Evolutionary conservation across 1,139 yeast genomes (phyloP), one percentile per base, ranked within the genome.

Genomic region (Ogataea hybrid): DNA sequence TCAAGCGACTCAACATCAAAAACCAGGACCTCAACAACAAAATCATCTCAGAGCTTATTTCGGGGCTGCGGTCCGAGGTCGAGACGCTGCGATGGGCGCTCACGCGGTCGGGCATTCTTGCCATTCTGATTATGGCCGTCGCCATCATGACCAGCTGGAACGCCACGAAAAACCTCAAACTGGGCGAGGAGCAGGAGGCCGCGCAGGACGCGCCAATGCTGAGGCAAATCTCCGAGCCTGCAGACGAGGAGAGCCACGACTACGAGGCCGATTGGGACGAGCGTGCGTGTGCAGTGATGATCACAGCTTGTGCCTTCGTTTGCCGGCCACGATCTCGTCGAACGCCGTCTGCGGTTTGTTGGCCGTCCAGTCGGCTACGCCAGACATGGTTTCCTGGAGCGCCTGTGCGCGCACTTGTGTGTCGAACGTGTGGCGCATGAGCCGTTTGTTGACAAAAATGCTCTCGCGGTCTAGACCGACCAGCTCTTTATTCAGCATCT

Each of bases 41-140:
- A 54, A 90, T 92, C 46, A 79, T 88, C 17, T 86, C 95, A 6
- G 88, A 85, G 53, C 74, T 92, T 52, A 79, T 82, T 46, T 81
- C 95, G 29, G 92, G 86, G 15, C 76, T 89, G 63, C 79, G 88
- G 59, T 82, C 92, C 0, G 95, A 88, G 47, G 85, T 89, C 48
- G 98, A 92, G 63, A 79, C 83, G 47, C 71, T 90, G 49, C 71
- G 97, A 56, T 92, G 98, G 98, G 90, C 88, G 61, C 79, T 92
- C 34, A 89, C 97, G 5, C 72, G 97, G 45, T 79, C 95, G 64
- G 97, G 97, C 23, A 67, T 85, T 25, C 67, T 82, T 27, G 81
- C 87, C 6, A 80, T 84, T 17, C 54, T 70, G 29, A 38, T 58
- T 2, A 61, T 77, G 47, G 80, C 79, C 2, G 67, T 71, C 32